These are phyloP conservation scores for Paraconiothyrium brasiliense DNA, from an alignment of 2,329 filamentous ascomycete genomes.

Conservation along the genomic window DNA sequence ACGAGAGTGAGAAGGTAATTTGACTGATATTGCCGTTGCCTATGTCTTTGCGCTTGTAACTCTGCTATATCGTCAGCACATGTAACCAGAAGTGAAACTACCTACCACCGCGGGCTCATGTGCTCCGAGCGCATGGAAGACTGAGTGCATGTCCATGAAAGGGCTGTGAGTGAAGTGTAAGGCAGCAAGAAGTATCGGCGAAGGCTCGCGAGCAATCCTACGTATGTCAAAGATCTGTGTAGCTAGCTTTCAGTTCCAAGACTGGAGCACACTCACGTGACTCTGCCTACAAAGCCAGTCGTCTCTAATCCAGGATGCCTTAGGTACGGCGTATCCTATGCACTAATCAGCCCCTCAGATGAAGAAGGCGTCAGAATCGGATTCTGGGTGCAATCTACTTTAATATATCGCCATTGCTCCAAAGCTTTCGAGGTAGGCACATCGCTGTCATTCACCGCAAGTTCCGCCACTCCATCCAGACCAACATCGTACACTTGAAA, in stretches of 20 bases:
- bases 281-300: neutral
- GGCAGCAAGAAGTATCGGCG: conserved; percentile 67
- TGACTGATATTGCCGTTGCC: conserved; percentile 32
- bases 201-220: conserved; percentile 63
- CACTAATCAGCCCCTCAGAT: neutral
- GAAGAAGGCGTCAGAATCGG: neutral
- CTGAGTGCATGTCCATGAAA: conserved; percentile 69
- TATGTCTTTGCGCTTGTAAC: conserved; percentile 60
- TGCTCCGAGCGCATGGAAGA: conserved; percentile 59
- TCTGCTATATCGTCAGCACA: conserved; percentile 56
- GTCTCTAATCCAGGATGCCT: neutral
- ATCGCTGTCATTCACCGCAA: conserved; percentile 52
- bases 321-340: neutral
- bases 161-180: conserved; percentile 66
- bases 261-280: neutral
- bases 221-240: neutral
- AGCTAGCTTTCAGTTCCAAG: neutral
- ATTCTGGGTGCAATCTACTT: neutral
- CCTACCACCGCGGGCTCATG: conserved; percentile 56
- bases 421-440: neutral
- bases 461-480: conserved; percentile 54
- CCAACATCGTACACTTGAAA: conserved; percentile 68
- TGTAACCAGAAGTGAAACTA: conserved; percentile 45
- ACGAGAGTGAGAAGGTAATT: conserved; percentile 70
- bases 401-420: neutral